Percentiles rank a stretch among this genome's conserved stretches.
phyloP scores from a whole-genome alignment of 768 basidiomycete species.

The Fomitopsis serialis region DNA sequence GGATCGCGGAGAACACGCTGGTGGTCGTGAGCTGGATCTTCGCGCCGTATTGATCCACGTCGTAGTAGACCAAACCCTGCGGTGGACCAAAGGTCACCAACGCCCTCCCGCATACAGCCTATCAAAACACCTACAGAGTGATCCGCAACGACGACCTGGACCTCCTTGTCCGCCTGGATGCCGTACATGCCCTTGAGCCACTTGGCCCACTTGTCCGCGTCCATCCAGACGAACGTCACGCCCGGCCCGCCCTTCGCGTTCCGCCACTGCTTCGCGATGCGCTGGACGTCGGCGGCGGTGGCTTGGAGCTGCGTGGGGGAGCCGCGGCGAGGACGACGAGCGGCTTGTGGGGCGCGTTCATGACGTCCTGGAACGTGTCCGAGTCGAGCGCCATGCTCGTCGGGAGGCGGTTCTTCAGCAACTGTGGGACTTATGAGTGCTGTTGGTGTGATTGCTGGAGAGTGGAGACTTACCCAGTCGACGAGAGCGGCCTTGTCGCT shows the following conservation, averaged over 20 bases:
- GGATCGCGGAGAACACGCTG: constrained; percentile 65
- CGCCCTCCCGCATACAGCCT: background rate
- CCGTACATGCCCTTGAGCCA: constrained; percentile 96
- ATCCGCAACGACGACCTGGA: constrained; percentile 68
- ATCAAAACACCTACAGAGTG: constrained; percentile 55
- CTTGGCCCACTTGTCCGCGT: constrained; percentile 72
- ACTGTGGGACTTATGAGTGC: constrained; percentile 6
- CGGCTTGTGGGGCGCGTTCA: constrained; percentile 73
- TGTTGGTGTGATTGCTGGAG: background rate
- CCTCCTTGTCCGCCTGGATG: constrained; percentile 31
- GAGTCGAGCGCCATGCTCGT: constrained; percentile 68
- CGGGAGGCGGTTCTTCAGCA: constrained; percentile 58
- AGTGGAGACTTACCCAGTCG: constrained; percentile 15
- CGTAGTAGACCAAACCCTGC: constrained; percentile 73
- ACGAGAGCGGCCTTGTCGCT: constrained; percentile 7
- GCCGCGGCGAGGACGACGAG: constrained; percentile 74
- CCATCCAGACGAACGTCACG: constrained; percentile 89
- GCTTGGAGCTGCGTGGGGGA: constrained; percentile 18
- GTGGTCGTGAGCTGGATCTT: constrained; percentile 49
- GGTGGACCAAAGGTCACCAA: background rate
- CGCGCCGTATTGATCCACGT: constrained; percentile 52
- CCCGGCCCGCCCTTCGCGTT: constrained; percentile 31
- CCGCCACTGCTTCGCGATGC: constrained; percentile 51
- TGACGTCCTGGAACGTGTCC: constrained; percentile 77
- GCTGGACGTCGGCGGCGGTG: constrained; percentile 44